phyloP scores from a whole-genome alignment of 805 yeast genomes.

The Myxozyma monticola region DNA sequence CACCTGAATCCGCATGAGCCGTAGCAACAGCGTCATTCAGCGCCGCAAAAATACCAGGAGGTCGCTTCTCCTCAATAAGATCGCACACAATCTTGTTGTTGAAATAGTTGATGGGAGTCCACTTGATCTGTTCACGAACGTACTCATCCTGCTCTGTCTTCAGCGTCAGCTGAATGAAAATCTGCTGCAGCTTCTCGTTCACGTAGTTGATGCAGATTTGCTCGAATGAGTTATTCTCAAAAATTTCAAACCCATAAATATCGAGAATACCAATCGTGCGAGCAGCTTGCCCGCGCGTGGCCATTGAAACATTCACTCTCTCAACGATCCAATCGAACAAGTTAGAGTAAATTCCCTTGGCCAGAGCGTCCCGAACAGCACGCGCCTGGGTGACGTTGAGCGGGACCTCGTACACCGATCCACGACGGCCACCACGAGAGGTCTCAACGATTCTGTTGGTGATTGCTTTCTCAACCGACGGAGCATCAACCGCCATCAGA shows the following conservation, averaged over 20 bases:
- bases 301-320: conserved; percentile 80
- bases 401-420: conserved; percentile 93
- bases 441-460: conserved; percentile 87
- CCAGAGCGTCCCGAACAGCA: conserved; percentile 92
- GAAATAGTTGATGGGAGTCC: conserved; percentile 97
- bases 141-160: conserved; percentile 98
- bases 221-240: conserved; percentile 92
- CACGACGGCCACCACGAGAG: conserved; percentile 82
- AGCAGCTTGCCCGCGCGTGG: conserved; percentile 48
- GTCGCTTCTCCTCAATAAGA: conserved; percentile 86
- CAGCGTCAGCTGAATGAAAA: conserved; percentile 90
- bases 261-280: conserved; percentile 93
- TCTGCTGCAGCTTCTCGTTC: conserved; percentile 94
- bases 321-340: conserved; percentile 95
- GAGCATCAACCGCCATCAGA: conserved; percentile 74
- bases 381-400: conserved; percentile 83
- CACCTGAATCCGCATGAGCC: conserved; percentile 95
- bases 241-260: conserved; percentile 96
- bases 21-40: conserved; percentile 96
- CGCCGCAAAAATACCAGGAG: conserved; percentile 96
- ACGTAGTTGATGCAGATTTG: conserved; percentile 92
- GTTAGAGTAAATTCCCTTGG: conserved; percentile 90
- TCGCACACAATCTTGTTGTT: conserved; percentile 97
- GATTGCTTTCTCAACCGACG: conserved; percentile 63
- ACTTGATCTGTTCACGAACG: conserved; percentile 88